Evolutionary conservation across 2,329 filamentous ascomycete genomes (phyloP).

Genomic region (Dichotomopilus funicola): DNA sequence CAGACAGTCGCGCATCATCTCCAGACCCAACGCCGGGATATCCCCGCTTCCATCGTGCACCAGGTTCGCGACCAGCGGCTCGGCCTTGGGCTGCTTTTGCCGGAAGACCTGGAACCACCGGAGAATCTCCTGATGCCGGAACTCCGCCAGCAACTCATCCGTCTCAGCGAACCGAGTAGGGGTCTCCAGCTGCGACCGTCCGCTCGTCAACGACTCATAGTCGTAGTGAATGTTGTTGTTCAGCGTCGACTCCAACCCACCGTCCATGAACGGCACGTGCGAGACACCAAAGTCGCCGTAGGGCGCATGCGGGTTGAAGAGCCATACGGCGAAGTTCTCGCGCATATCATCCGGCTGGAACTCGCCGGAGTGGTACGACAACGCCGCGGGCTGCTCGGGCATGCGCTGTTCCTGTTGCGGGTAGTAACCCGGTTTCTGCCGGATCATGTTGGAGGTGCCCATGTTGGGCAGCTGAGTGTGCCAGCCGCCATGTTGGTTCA

Average conservation of each 20-base stretch:
- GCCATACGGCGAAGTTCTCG: conserved; percentile 45
- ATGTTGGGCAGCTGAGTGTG: conserved; percentile 32
- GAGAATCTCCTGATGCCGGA: conserved; percentile 40
- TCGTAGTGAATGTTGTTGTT: conserved; percentile 47
- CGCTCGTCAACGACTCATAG: conserved; percentile 42
- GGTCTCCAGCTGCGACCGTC: conserved; percentile 40
- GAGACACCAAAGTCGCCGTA: conserved; percentile 39
- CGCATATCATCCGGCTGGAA: conserved; percentile 33
- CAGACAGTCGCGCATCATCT: conserved; percentile 80
- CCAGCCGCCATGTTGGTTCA: conserved; percentile 27
- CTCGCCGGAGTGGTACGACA: conserved; percentile 30
- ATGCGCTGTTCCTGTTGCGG: conserved; percentile 25
- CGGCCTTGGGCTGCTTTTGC: conserved; percentile 37
- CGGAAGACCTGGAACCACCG: conserved; percentile 39
- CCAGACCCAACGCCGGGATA: conserved; percentile 53
- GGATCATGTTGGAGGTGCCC: conserved; percentile 30
- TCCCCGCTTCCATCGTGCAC: conserved; percentile 38
- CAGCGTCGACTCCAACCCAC: conserved; percentile 44
- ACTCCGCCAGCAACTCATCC: conserved; percentile 40
- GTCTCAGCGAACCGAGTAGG: conserved; percentile 34
- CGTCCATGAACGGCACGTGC: conserved; percentile 42
- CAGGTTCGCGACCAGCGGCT: conserved; percentile 29
- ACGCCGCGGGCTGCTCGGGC: conserved; percentile 30
- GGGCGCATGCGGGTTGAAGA: conserved; percentile 41
- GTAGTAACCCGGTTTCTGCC: conserved; percentile 35